Base-by-base conservation (phyloP, 768 basidiomycete species). In the Rubroboletus pulcherrimus region DNA sequence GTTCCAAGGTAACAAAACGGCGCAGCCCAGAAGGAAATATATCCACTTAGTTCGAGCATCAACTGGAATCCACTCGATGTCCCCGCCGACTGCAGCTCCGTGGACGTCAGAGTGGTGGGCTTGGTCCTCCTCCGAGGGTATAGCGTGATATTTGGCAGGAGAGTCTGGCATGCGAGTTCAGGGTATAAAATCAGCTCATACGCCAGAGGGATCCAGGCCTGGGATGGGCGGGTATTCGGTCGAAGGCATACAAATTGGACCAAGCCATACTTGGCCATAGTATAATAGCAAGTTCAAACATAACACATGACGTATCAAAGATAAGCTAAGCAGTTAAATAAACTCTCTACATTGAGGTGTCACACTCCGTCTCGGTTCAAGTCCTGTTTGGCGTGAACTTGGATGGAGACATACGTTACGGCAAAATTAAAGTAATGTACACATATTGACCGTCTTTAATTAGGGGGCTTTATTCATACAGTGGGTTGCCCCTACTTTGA, bases 1-100 rank as follows among this genome's bases (percentile, higher is more conserved):
- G 2, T 38, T 49, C 37, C 37, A 49, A 38, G 49, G 49, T 14
- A 49, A 11, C n/a, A 49, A 30, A 29, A 49, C 30, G n/a, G 49
- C 26, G 8, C 49, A 49, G n/a, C 49, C 49, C n/a, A 49, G 49
- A n/a, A 49, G 49, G 37, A 49, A 49, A 29, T 49, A 49, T 2
- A n/a, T 14, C 49, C 35, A 38, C n/a, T 30, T 38, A 5, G 37
- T 38, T 29, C 12, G 37, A n/a, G 17, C n/a, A n/a, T 30, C 17
- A 19, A 26, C 26, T 1, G 11, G 5, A 19, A 15, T 26, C 11
- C 37, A 30, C 26, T 37, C 48, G 7, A 7, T 4, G 26, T 49
- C n/a, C 26, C 12, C 26, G 5, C n/a, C 11, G 14, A 11, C 37
- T 8, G 11, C 11, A 4, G 37, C 26, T 19, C 38, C n/a, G 11